Evolutionary conservation across 495 filamentous ascomycete genomes (phyloP).

Genomic region (Hypoxylon trugodes): DNA sequence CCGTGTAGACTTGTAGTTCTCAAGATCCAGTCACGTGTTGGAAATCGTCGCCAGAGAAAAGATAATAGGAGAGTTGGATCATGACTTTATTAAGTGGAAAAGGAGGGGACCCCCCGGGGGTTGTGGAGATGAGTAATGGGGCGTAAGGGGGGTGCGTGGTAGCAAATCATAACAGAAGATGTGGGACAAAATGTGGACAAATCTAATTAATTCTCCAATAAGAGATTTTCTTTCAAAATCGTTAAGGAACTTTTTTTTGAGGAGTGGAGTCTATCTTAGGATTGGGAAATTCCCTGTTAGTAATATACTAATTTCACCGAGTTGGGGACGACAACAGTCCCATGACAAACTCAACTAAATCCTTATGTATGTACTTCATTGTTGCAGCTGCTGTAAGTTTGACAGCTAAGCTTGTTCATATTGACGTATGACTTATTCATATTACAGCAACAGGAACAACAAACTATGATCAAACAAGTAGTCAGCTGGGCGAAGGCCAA

Average conservation of each 20-base stretch:
- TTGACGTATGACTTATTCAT: too few relatives aligned
- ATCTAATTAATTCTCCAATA: conserved; percentile 14
- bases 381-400: neutral
- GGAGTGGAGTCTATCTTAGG: conserved; percentile 15
- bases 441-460: too few relatives aligned
- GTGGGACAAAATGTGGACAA: conserved; percentile 14
- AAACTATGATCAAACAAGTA: neutral
- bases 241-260: conserved; percentile 10
- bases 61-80: conserved; percentile 1
- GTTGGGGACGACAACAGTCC: conserved; percentile 10
- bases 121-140: conserved; percentile 17
- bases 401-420: too few relatives aligned
- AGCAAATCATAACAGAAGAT: conserved; percentile 3
- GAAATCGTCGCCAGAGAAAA: conserved; percentile 4
- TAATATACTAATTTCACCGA: conserved; percentile 35
- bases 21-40: conserved; percentile 24
- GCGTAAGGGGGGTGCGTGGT: neutral
- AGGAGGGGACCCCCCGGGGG: conserved; percentile 32
- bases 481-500: conserved; percentile 2
- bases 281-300: conserved; percentile 16
- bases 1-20: neutral
- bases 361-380: neutral
- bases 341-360: neutral
- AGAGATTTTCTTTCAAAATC: neutral
- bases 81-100: conserved; percentile 39